Evolutionary conservation across 2,329 filamentous ascomycete genomes (phyloP), one percentile per base, ranked within the genome.

Genomic region (Aureobasidium sp.): DNA sequence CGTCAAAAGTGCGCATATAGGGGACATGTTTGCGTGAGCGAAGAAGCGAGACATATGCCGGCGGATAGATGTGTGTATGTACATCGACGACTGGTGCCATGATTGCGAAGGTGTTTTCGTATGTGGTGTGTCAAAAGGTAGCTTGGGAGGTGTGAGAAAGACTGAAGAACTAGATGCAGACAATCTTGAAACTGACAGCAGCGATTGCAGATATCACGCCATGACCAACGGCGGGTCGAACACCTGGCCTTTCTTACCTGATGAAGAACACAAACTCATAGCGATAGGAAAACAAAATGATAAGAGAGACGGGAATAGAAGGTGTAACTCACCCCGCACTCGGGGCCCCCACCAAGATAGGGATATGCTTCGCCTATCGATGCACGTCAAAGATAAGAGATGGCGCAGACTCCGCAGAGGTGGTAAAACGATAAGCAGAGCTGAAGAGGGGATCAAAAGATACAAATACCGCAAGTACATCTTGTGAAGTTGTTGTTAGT

Each of bases 1-100:
- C 43, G 13, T 71, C 83, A 71, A 93, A 93, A 23, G 84, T 86
- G 66, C 91, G 87, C 66, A 95, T 89, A 67, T 94, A 88, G 40
- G 93, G 93, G 68, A 95, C 92, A 27, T 82, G 82, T 54, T 80
- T 82, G 68, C 88, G 84, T 15, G 82, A 80, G 45, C 85, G 83
- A 15, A 90, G 82, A 56, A 90, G 83, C 61, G 82, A 77, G 77
- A 90, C 85, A 74, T 88, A 90, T 36, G 84, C 82, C 11, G 85
- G 86, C 2, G 88, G 87, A 72, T 90, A 90, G 73, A 90, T 82
- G 79, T 90, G 88, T 10, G 88, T 90, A 75, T 90, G 88, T 56
- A 90, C 81, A 72, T 90, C 88, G 60, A 90, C 84, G 66, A 86
- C 80, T 1, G 74, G 70, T 27, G 61, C 51, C 74, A 76, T 76